These are phyloP conservation scores for Chalciporus chontae DNA, from an alignment of 768 basidiomycete species.

Conservation along the genomic window DNA sequence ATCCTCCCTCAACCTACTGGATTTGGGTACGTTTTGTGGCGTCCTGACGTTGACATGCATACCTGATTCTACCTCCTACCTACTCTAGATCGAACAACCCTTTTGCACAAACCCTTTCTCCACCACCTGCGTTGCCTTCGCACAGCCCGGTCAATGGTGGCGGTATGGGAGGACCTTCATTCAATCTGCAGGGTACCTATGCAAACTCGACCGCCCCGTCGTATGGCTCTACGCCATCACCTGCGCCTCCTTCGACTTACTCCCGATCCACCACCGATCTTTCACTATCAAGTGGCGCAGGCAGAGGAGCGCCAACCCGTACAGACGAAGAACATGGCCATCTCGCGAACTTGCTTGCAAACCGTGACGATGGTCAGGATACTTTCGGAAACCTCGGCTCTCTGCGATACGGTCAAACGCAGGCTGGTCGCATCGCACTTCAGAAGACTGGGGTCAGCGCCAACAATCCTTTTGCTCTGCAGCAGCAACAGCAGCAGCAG, in stretches of 20 bases:
- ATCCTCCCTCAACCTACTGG: conserved; percentile 67
- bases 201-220: conserved; percentile 38
- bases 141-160: conserved; percentile 32
- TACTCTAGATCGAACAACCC: conserved; percentile 89
- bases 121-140: conserved; percentile 33
- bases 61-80: conserved; percentile 24
- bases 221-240: conserved; percentile 37
- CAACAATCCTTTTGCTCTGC: conserved; percentile 62
- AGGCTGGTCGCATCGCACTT: conserved; percentile 45
- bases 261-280: conserved; percentile 35
- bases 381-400: conserved; percentile 90
- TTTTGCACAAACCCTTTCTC: conserved; percentile 56
- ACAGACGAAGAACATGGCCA: conserved; percentile 70
- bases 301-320: conserved; percentile 31
- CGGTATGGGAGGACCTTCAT: conserved; percentile 42
- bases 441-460: conserved; percentile 46
- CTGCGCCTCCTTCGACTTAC: conserved; percentile 38
- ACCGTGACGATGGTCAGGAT: conserved; percentile 88
- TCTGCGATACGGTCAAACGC: conserved; percentile 66
- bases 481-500: conserved; percentile 54
- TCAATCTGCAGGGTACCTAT: conserved; percentile 71
- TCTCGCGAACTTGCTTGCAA: conserved; percentile 80
- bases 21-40: conserved; percentile 54
- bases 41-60: background rate
- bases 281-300: conserved; percentile 10